Percentiles rank a stretch among this genome's conserved stretches.
phyloP scores from a whole-genome alignment of 305 asterid species.

The Petunia hybrid region DNA sequence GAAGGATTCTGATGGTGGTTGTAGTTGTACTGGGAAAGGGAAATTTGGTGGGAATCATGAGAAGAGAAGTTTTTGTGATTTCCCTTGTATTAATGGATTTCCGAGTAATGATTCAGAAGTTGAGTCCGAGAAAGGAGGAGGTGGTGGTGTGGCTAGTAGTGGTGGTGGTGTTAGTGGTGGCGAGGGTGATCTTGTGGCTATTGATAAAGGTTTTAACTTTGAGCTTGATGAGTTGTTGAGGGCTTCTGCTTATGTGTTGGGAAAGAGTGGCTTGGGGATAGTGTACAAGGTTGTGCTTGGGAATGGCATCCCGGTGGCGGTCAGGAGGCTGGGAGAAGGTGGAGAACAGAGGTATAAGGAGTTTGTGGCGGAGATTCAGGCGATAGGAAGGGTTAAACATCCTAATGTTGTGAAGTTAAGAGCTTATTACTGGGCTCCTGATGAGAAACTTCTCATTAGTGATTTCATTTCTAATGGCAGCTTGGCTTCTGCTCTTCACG shows the following conservation, averaged over 20 bases:
- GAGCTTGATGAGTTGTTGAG: conserved; percentile 90
- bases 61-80: conserved; percentile 51
- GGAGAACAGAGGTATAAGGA: conserved; percentile 96
- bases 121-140: conserved; percentile 75
- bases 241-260: conserved; percentile 94
- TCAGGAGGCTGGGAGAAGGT: conserved; percentile 94
- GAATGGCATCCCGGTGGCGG: conserved; percentile 92
- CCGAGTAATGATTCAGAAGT: conserved; percentile 69
- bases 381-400: conserved; percentile 89
- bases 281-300: conserved; percentile 96
- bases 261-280: conserved; percentile 95
- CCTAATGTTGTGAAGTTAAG: conserved; percentile 88
- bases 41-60: conserved; percentile 73
- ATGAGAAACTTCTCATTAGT: conserved; percentile 95
- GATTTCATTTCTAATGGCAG: conserved; percentile 93
- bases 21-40: conserved; percentile 90
- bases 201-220: conserved; percentile 84
- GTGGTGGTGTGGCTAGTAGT: conserved; percentile 42
- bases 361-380: conserved; percentile 89
- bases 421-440: conserved; percentile 98
- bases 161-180: conserved; percentile 66
- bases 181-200: conserved; percentile 88
- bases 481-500: conserved; percentile 91
- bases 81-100: conserved; percentile 62
- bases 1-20: conserved; percentile 81